Conservation (phyloP, 805 yeast species). For the Ogataea thermomethanolica region DNA sequence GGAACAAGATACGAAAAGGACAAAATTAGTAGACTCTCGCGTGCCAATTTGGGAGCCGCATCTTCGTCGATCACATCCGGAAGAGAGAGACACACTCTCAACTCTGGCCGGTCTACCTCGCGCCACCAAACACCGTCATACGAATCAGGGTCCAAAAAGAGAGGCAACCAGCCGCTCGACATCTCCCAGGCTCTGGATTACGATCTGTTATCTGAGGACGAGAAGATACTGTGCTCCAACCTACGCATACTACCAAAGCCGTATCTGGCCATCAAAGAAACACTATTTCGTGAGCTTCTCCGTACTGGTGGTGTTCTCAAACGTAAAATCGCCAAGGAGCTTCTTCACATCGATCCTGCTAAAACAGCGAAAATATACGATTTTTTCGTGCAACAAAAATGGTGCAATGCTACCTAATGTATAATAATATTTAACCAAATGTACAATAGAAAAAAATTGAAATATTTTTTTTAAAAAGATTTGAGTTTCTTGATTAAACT, state of each 20-base stretch:
- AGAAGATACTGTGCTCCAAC: constrained; percentile 78
- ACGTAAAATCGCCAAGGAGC: constrained; percentile 80
- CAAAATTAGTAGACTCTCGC: constrained; percentile 57
- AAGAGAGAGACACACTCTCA: constrained; percentile 31
- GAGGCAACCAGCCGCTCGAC: constrained; percentile 53
- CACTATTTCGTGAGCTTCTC: constrained; percentile 80
- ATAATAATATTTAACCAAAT: constrained; percentile 1
- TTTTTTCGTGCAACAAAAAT: constrained; percentile 87
- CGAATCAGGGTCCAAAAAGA: constrained; percentile 31
- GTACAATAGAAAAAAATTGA: constrained; percentile 7
- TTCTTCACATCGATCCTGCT: constrained; percentile 77
- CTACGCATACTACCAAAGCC: constrained; percentile 90
- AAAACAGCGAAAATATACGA: constrained; percentile 89
- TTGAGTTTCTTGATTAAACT: not conserved
- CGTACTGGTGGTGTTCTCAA: constrained; percentile 81
- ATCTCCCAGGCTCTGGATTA: constrained; percentile 78
- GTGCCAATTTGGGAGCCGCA: constrained; percentile 15
- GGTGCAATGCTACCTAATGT: constrained; percentile 48
- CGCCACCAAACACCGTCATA: constrained; percentile 29
- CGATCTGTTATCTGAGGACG: constrained; percentile 81
- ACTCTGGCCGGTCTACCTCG: constrained; percentile 29
- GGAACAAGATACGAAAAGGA: constrained; percentile 89
- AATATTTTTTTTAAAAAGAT: not conserved
- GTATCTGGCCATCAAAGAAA: constrained; percentile 86
- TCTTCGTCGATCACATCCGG: constrained; percentile 33